These are phyloP conservation scores for Pulicaria dysenterica DNA, from an alignment of 129 eudicot genomes.

Conservation along the genomic window DNA sequence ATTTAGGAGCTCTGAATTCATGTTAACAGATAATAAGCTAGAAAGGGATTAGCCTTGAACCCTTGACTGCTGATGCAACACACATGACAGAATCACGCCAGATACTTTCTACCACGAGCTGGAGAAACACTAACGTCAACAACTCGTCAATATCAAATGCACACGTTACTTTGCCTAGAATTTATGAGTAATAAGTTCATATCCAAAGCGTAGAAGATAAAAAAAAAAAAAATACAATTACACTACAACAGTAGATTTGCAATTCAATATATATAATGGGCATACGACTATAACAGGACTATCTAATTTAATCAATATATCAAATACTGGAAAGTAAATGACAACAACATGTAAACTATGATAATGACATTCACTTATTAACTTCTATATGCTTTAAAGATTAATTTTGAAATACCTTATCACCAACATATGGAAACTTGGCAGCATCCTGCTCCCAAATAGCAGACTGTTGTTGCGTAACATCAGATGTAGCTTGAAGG, in stretches of 20 bases:
- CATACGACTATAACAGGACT: neutral
- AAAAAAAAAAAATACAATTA: neutral
- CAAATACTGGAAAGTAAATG: neutral
- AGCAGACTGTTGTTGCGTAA: slow-evolving; percentile 81
- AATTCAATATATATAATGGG: neutral
- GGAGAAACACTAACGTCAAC: too few relatives aligned
- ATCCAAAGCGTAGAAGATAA: too few relatives aligned
- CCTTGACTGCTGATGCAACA: too few relatives aligned
- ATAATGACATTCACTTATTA: neutral
- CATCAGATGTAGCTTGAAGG: too few relatives aligned
- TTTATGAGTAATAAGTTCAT: too few relatives aligned
- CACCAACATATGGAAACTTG: slow-evolving; percentile 72
- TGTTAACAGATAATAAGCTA: too few relatives aligned
- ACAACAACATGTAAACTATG: neutral
- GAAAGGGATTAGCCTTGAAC: too few relatives aligned
- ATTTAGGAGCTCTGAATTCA: too few relatives aligned
- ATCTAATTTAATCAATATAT: neutral
- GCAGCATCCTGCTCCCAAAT: slow-evolving; percentile 70
- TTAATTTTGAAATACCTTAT: slow-evolving; percentile 51
- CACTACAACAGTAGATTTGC: neutral
- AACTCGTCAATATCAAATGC: too few relatives aligned
- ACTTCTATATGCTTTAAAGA: neutral
- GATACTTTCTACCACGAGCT: too few relatives aligned
- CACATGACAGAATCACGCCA: too few relatives aligned
- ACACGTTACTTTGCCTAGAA: too few relatives aligned